phyloP scores from a whole-genome alignment of 2,329 filamentous ascomycete genomes.

The Aureobasidium sp. region DNA sequence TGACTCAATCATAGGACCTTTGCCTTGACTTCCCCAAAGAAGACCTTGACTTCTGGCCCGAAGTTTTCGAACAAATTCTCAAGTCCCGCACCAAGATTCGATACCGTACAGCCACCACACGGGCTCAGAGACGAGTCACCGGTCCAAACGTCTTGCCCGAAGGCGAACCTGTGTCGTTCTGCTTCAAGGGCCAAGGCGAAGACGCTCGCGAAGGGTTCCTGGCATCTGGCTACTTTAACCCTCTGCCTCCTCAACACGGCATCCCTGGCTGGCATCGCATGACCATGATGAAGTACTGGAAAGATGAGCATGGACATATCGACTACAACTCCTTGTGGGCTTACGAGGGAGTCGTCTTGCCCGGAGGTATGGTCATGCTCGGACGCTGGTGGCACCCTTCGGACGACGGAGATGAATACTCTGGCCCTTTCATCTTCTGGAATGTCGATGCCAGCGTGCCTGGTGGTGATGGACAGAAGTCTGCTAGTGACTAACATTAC shows the following conservation, averaged over 20 bases:
- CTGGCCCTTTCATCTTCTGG: conserved; percentile 37
- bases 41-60: conserved; percentile 27
- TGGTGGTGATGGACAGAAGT: not conserved
- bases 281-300: conserved; percentile 46
- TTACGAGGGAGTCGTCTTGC: conserved; percentile 41
- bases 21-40: conserved; percentile 24
- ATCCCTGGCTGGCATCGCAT: conserved; percentile 48
- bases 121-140: conserved; percentile 21
- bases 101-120: conserved; percentile 19
- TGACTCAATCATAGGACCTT: conserved; percentile 21
- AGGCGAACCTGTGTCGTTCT: conserved; percentile 18
- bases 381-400: conserved; percentile 39
- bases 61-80: conserved; percentile 33
- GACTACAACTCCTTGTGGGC: conserved; percentile 35
- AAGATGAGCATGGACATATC: conserved; percentile 17
- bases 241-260: conserved; percentile 38
- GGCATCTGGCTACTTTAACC: conserved; percentile 40
- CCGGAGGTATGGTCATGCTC: conserved; percentile 38
- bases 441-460: conserved; percentile 22
- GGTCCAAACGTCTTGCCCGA: not conserved
- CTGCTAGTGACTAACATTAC: not conserved
- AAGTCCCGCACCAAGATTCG: conserved; percentile 23
- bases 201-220: conserved; percentile 27
- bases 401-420: conserved; percentile 23
- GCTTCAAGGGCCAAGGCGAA: conserved; percentile 31